Percentiles rank a stretch among this genome's conserved stretches.
These are phyloP conservation scores for Yamadazyma kitorensis DNA, from an alignment of 805 yeast genomes.

Conservation along the genomic window DNA sequence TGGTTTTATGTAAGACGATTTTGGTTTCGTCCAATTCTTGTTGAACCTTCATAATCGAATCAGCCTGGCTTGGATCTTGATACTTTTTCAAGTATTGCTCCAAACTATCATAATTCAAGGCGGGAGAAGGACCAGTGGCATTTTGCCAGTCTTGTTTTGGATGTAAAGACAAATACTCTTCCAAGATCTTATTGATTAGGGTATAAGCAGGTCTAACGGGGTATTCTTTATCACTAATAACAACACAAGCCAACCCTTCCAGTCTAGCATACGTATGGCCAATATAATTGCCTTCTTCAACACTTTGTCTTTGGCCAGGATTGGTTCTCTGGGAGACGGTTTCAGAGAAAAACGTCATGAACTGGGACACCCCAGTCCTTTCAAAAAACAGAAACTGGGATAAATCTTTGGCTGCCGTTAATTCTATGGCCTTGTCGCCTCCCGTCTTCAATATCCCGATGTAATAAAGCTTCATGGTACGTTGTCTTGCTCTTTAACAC, in stretches of 20 bases:
- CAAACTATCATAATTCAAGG: conserved; percentile 56
- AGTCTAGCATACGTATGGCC: conserved; percentile 90
- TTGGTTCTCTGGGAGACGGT: conserved; percentile 87
- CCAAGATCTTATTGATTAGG: conserved; percentile 82
- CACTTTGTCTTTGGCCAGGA: conserved; percentile 88
- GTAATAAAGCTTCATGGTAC: conserved; percentile 81
- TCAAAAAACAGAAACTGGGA: conserved; percentile 88
- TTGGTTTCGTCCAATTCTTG: conserved; percentile 97
- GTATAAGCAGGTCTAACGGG: conserved; percentile 97
- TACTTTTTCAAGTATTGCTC: conserved; percentile 73
- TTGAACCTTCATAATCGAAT: conserved; percentile 94
- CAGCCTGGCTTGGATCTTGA: conserved; percentile 97
- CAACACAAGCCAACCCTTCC: conserved; percentile 89
- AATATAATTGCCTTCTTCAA: conserved; percentile 86
- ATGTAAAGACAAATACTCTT: conserved; percentile 82
- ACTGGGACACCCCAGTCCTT: conserved; percentile 76
- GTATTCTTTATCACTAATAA: conserved; percentile 91
- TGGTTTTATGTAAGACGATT: conserved; percentile 92
- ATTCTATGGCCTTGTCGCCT: conserved; percentile 63
- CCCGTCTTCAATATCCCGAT: conserved; percentile 77
- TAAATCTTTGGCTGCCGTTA: conserved; percentile 77
- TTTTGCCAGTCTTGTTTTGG: conserved; percentile 69
- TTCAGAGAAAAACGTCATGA: conserved; percentile 90
- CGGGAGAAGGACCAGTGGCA: conserved; percentile 43
- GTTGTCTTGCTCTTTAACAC: no score